Evolutionary conservation across 2,329 filamentous ascomycete genomes (phyloP).

Genomic region (Colletotrichum trifolii): DNA sequence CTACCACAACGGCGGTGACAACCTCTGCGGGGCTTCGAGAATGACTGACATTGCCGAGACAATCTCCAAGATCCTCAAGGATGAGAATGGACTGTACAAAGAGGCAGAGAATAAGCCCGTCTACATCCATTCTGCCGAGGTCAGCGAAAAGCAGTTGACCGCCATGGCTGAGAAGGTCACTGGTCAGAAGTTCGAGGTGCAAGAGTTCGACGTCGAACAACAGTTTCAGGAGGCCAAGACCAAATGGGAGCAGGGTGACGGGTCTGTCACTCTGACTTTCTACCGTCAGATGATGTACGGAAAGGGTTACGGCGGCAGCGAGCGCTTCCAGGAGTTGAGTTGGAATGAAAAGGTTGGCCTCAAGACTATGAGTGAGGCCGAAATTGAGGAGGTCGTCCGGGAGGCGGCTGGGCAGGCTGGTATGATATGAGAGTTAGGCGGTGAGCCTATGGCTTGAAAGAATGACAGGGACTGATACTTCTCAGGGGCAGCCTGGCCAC

Average conservation of each 20-base stretch:
- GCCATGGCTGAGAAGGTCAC: slow-evolving; percentile 40
- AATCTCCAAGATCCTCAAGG: slow-evolving; percentile 55
- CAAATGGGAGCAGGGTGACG: background rate
- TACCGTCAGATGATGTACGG: slow-evolving; percentile 30
- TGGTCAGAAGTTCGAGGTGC: background rate
- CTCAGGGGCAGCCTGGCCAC: too few species aligned
- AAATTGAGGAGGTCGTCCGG: background rate
- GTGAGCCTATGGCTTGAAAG: too few species aligned
- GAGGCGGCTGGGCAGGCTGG: background rate
- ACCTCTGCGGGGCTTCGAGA: slow-evolving; percentile 57
- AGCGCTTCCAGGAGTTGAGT: slow-evolving; percentile 29
- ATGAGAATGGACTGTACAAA: slow-evolving; percentile 46
- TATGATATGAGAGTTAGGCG: too few species aligned
- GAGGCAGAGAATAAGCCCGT: slow-evolving; percentile 64
- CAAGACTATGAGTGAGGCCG: background rate
- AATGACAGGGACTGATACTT: too few species aligned
- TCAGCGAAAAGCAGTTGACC: slow-evolving; percentile 63
- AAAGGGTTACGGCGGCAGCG: slow-evolving; percentile 22
- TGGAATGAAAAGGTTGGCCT: slow-evolving; percentile 17
- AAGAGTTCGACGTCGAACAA: slow-evolving; percentile 6
- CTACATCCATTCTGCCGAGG: slow-evolving; percentile 60
- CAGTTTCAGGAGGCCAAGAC: slow-evolving; percentile 12
- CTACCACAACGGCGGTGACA: slow-evolving; percentile 61
- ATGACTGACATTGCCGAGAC: slow-evolving; percentile 58
- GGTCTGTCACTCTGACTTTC: slow-evolving; percentile 10